These are phyloP conservation scores for Priceomyces melissophilus DNA, from an alignment of 805 yeast genomes.

Conservation along the genomic window DNA sequence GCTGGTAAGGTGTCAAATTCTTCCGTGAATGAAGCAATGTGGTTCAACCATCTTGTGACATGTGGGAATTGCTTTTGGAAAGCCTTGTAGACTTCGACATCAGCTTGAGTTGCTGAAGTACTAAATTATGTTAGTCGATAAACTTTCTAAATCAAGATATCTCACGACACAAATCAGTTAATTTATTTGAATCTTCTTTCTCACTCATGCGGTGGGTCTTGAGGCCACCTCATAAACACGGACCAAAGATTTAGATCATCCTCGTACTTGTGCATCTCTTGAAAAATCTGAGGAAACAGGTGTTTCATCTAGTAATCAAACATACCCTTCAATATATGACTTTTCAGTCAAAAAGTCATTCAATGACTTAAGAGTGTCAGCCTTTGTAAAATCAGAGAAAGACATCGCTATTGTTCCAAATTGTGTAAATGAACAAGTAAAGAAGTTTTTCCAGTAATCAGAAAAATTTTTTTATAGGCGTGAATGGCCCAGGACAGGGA, in stretches of 20 bases:
- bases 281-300: not conserved
- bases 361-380: conserved; percentile 60
- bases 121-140: conserved; percentile 41
- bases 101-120: conserved; percentile 91
- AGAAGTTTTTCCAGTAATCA: not conserved
- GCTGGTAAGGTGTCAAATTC: conserved; percentile 83
- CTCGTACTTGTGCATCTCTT: conserved; percentile 19
- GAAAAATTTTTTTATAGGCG: not conserved
- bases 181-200: conserved; percentile 43
- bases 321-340: conserved; percentile 96
- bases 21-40: conserved; percentile 88
- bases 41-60: conserved; percentile 98
- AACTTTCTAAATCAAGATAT: not conserved
- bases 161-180: conserved; percentile 15
- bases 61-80: conserved; percentile 89
- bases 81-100: conserved; percentile 90
- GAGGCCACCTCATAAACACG: conserved; percentile 96
- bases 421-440: too few relatives aligned
- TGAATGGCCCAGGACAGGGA: conserved; percentile 1
- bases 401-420: conserved; percentile 44
- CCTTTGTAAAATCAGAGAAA: conserved; percentile 76
- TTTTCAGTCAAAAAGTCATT: conserved; percentile 86
- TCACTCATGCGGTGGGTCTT: conserved; percentile 96
- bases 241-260: conserved; percentile 82
- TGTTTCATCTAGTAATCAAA: conserved; percentile 18